Percentiles rank a stretch among this genome's conserved stretches.
These are phyloP conservation scores for Aphanomyces cochlioides DNA, from an alignment of 352 stramenopile species.

Conservation along the genomic window DNA sequence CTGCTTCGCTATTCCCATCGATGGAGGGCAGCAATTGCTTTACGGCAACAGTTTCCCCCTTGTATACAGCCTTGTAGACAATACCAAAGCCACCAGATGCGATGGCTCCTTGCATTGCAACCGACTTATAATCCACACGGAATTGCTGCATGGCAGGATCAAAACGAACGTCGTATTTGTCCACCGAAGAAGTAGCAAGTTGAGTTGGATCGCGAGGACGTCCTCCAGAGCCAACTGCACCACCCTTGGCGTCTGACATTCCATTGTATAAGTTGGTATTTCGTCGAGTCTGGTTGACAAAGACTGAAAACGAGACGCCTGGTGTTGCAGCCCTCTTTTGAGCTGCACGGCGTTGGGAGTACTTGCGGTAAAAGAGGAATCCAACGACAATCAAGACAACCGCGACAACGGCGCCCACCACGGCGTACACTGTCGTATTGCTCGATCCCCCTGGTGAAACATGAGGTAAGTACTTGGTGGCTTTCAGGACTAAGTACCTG, in stretches of 20 bases:
- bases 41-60: slow-evolving; percentile 38
- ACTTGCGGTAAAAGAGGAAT: slow-evolving; percentile 15
- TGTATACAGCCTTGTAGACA: slow-evolving; percentile 49
- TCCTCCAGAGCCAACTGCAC: background rate
- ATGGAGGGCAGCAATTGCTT: slow-evolving; percentile 43
- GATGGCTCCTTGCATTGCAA: slow-evolving; percentile 42
- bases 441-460: slow-evolving; percentile 4
- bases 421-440: slow-evolving; percentile 4
- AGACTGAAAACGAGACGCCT: slow-evolving; percentile 13
- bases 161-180: slow-evolving; percentile 65
- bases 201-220: slow-evolving; percentile 18
- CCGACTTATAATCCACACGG: slow-evolving; percentile 47
- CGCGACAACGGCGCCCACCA: slow-evolving; percentile 8
- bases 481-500: background rate
- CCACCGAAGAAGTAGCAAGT: slow-evolving; percentile 26
- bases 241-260: background rate
- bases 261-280: background rate
- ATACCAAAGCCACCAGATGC: slow-evolving; percentile 57
- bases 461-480: background rate
- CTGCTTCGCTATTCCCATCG: slow-evolving; percentile 33
- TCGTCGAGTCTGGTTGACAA: slow-evolving; percentile 11
- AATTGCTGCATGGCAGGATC: slow-evolving; percentile 55
- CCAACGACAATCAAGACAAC: slow-evolving; percentile 18
- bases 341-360: background rate
- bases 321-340: slow-evolving; percentile 1